These are phyloP conservation scores for Coffea eugenioides DNA, from an alignment of 257 asterid species.

Conservation along the genomic window DNA sequence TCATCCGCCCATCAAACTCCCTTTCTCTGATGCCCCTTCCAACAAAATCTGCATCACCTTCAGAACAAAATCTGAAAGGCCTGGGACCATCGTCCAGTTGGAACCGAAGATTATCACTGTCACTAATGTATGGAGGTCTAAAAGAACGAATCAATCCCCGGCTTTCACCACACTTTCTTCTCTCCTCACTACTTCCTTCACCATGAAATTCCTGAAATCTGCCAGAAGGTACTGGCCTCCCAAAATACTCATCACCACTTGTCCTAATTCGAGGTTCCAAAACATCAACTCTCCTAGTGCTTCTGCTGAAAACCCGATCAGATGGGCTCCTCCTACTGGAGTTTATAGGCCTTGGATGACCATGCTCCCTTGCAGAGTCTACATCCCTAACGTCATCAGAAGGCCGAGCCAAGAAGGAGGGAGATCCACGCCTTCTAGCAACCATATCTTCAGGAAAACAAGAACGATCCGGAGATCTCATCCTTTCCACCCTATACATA, in stretches of 20 bases:
- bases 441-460: constrained; percentile 65
- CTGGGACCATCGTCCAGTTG: constrained; percentile 56
- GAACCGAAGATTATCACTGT: constrained; percentile 50
- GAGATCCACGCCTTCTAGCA: constrained; percentile 70
- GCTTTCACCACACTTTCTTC: constrained; percentile 71
- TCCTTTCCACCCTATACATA: constrained; percentile 57
- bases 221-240: constrained; percentile 40
- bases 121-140: constrained; percentile 49
- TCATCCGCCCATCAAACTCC: constrained; percentile 67
- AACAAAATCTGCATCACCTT: constrained; percentile 48
- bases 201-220: constrained; percentile 46
- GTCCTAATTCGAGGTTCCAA: constrained; percentile 61
- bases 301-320: constrained; percentile 42
- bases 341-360: constrained; percentile 45
- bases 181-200: constrained; percentile 57
- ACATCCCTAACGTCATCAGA: constrained; percentile 53
- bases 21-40: constrained; percentile 72
- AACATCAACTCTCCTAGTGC: constrained; percentile 50
- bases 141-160: constrained; percentile 49
- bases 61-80: constrained; percentile 62
- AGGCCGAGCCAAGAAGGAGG: constrained; percentile 48
- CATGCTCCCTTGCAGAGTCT: constrained; percentile 57
- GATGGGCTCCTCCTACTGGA: constrained; percentile 59
- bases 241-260: constrained; percentile 52
- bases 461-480: constrained; percentile 70